These are phyloP conservation scores for Golubevia sp. DNA, from an alignment of 1,284 basidiomycete species.

Conservation along the genomic window DNA sequence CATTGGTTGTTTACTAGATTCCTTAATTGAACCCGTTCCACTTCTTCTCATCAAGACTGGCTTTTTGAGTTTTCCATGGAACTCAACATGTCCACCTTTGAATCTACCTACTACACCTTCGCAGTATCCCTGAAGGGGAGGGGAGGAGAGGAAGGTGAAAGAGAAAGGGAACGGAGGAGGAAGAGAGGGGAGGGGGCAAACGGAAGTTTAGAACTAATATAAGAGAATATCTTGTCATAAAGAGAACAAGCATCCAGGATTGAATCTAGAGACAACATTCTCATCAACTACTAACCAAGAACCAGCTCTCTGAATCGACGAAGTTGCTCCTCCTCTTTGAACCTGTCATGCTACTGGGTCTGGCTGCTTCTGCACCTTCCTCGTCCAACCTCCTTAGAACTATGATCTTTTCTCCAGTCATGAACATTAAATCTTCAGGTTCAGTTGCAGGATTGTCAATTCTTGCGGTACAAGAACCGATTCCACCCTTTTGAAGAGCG, in stretches of 20 bases:
- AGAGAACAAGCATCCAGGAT: no score
- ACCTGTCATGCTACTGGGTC: conserved; percentile 7
- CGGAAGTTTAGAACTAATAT: no score
- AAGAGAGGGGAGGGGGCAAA: background rate
- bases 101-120: conserved; percentile 89
- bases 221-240: no score
- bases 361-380: conserved; percentile 14
- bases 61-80: conserved; percentile 77
- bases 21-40: conserved; percentile 33
- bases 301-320: conserved; percentile 15
- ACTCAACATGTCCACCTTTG: conserved; percentile 71
- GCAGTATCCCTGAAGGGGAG: conserved; percentile 72
- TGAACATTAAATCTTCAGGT: conserved; percentile 53
- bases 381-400: conserved; percentile 47
- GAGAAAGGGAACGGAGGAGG: background rate
- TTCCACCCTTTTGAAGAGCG: conserved; percentile 57
- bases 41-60: conserved; percentile 66
- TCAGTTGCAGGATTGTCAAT: conserved; percentile 49
- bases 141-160: background rate
- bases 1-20: conserved; percentile 46
- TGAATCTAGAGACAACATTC: background rate
- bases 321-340: conserved; percentile 10
- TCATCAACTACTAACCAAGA: conserved; percentile 10
- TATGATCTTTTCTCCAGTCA: conserved; percentile 53
- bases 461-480: conserved; percentile 50